Conservation (phyloP, 805 yeast species). For the Starmera pachycereana region DNA sequence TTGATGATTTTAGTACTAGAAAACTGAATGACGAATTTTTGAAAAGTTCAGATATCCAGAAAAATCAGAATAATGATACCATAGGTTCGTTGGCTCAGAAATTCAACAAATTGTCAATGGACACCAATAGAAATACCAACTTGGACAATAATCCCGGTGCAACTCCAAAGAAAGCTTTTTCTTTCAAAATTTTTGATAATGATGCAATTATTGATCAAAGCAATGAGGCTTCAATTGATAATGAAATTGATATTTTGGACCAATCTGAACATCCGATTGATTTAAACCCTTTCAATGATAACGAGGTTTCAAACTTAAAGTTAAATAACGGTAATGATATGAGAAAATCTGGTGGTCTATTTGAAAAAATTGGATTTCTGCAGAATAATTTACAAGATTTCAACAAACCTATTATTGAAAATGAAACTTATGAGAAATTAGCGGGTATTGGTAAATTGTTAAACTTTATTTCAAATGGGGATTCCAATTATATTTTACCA, state of each 20-base stretch:
- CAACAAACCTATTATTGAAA: too few species aligned
- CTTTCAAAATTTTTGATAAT: not conserved
- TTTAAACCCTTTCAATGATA: not conserved
- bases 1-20: too few species aligned
- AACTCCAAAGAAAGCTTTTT: constrained; percentile 2
- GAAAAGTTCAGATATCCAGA: too few species aligned
- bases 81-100: constrained; percentile 4
- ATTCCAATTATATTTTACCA: too few species aligned
- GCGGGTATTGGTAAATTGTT: too few species aligned
- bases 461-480: too few species aligned
- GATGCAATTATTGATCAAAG: constrained; percentile 1
- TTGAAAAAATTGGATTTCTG: too few species aligned
- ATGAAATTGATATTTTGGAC: constrained; percentile 15
- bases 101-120: not conserved
- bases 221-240: constrained; percentile 13
- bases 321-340: not conserved
- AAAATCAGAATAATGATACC: not conserved
- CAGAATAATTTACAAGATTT: too few species aligned
- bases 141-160: not conserved
- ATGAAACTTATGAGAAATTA: too few species aligned
- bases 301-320: not conserved
- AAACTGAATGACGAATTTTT: too few species aligned
- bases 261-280: constrained; percentile 11
- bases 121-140: not conserved
- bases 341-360: not conserved